Base-by-base conservation (phyloP, 305 asterid species). In the Fraxinus dipetala region DNA sequence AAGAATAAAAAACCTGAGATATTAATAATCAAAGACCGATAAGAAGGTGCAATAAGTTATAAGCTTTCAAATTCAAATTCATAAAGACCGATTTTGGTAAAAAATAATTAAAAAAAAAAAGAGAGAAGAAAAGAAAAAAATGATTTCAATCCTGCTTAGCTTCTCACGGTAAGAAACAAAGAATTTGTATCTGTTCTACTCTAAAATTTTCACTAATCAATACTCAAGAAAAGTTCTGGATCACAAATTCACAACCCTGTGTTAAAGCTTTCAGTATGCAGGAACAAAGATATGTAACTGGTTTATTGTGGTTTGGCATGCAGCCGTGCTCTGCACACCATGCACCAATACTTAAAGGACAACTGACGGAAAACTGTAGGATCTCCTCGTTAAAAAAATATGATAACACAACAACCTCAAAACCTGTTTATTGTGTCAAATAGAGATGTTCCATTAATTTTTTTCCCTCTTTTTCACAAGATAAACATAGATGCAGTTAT, bases 281-380 rank as follows among this genome's bases (percentile, higher is more conserved):
- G 73, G 18, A 24, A 65, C 32, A 24, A 26, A 26, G 73, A 22
- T 24, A 26, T 26, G 34, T 72, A 72, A 82, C 32, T 67, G 28
- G 63, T 48, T 11, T 35, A 30, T 35, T 69, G 32, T 10, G 59
- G 40, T 18, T 43, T 73, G 63, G 76, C 61, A 11, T 24, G 38
- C 43, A 74, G 75, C 75, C 36, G 26, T 38, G 32, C 69, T 30
- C 65, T 30, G 74, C 30, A 43, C 65, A 24, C 18, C 35, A 36
- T 34, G 76, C 79, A 72, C 78, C 32, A 34, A 72, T 28, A 54
- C 30, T 16, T 24, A 73, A 69, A 43, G 77, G 61, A 73, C 75
- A 74, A 51, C 51, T 48, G 35, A 32, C 26, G 36, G 69, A 63
- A 18, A 76, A 80, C 38, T 32, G 74, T 40, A 31, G 78, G 75